Evolutionary conservation across 2,329 filamentous ascomycete genomes (phyloP).

Genomic region (Penicillium aurantiogriseum): DNA sequence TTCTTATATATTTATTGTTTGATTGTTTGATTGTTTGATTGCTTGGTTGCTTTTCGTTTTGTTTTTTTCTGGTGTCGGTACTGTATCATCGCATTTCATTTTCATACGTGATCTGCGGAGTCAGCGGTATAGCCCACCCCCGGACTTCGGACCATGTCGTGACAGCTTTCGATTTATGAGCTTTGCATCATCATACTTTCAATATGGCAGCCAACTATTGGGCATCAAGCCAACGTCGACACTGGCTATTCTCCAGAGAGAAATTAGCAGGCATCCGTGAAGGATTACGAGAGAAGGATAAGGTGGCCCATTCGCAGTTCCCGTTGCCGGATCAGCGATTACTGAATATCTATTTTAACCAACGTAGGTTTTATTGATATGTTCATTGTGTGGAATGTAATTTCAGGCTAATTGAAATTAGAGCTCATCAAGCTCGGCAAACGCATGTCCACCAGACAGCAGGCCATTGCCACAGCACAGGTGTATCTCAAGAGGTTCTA

Average conservation of each 20-base stretch:
- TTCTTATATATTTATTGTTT: background rate
- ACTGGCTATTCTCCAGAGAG: constrained; percentile 87
- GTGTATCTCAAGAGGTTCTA: constrained; percentile 95
- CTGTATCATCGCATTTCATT: background rate
- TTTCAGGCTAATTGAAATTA: constrained; percentile 4
- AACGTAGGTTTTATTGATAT: constrained; percentile 59
- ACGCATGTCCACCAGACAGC: constrained; percentile 80
- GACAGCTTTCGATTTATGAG: constrained; percentile 3
- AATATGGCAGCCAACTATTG: constrained; percentile 93
- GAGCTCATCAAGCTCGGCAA: constrained; percentile 81
- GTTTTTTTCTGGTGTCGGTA: background rate
- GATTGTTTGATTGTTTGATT: background rate
- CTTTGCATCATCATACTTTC: constrained; percentile 2
- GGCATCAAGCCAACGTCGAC: constrained; percentile 85
- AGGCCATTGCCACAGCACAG: constrained; percentile 90
- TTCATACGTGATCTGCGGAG: constrained; percentile 13
- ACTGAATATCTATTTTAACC: constrained; percentile 87
- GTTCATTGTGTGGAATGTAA: background rate
- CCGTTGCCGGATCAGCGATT: constrained; percentile 78
- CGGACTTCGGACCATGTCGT: constrained; percentile 11
- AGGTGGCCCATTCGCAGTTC: constrained; percentile 71
- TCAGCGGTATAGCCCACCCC: constrained; percentile 1
- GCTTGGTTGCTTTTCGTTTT: background rate
- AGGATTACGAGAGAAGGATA: constrained; percentile 74
- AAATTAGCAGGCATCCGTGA: constrained; percentile 73